phyloP scores from a whole-genome alignment of 108 stramenopile species.

The Fistulifera solaris region DNA sequence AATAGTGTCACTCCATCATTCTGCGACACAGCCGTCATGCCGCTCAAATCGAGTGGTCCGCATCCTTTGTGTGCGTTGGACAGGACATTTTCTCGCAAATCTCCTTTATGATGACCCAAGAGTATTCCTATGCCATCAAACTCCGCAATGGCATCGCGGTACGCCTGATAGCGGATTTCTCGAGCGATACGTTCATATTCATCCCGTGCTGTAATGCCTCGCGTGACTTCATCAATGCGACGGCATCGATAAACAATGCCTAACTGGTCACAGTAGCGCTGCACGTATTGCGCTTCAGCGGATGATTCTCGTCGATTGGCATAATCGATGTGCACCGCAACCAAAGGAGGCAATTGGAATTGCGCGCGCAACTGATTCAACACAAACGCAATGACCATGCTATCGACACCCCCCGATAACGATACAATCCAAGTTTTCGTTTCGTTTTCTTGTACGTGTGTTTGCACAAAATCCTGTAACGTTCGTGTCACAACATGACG shows the following conservation, averaged over 20 bases:
- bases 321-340: slow-evolving; percentile 92
- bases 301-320: slow-evolving; percentile 91
- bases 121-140: slow-evolving; percentile 62
- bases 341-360: slow-evolving; percentile 31
- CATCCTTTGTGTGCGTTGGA: slow-evolving; percentile 91
- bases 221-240: slow-evolving; percentile 81
- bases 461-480: slow-evolving; percentile 36
- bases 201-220: slow-evolving; percentile 87
- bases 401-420: slow-evolving; percentile 96
- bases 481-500: slow-evolving; percentile 56
- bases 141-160: slow-evolving; percentile 43
- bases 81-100: slow-evolving; percentile 94
- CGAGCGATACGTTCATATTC: slow-evolving; percentile 87
- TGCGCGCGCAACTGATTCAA: slow-evolving; percentile 51
- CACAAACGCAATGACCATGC: slow-evolving; percentile 91
- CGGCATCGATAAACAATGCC: slow-evolving; percentile 50
- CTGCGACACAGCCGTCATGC: slow-evolving; percentile 76
- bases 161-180: slow-evolving; percentile 76
- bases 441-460: neutral
- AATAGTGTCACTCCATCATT: slow-evolving; percentile 84
- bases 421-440: slow-evolving; percentile 57
- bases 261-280: slow-evolving; percentile 58
- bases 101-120: slow-evolving; percentile 96
- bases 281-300: slow-evolving; percentile 82
- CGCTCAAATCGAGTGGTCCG: slow-evolving; percentile 79